Percentiles rank a stretch among this genome's conserved stretches.
Evolutionary conservation across 257 asterid species (phyloP).

Genomic region (Fraxinus excelsior): DNA sequence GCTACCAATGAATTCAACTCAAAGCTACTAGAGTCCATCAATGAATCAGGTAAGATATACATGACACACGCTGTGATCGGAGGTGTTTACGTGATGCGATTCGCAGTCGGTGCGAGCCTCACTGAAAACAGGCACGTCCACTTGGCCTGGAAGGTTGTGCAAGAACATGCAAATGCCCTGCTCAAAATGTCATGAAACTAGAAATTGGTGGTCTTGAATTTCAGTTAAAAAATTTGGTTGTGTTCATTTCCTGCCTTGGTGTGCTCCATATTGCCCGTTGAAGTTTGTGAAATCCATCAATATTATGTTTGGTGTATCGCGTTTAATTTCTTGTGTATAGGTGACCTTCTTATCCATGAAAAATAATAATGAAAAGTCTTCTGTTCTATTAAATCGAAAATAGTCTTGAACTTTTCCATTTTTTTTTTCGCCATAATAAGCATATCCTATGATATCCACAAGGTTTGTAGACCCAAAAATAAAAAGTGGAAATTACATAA

Average conservation of each 20-base stretch:
- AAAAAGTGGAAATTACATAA: too few species aligned
- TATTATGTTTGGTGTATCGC: too few species aligned
- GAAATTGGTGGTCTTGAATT: not conserved
- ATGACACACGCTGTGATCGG: conserved; percentile 77
- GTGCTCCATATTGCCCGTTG: not conserved
- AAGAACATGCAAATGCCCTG: conserved; percentile 57
- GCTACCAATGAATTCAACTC: conserved; percentile 53
- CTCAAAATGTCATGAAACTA: conserved; percentile 26
- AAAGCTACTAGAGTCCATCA: conserved; percentile 54
- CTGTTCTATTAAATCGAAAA: too few species aligned
- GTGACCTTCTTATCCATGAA: too few species aligned
- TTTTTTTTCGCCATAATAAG: too few species aligned
- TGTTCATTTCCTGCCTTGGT: not conserved
- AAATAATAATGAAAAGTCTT: too few species aligned
- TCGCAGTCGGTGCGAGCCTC: conserved; percentile 64
- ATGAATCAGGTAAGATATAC: conserved; percentile 58
- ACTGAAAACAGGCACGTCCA: conserved; percentile 61
- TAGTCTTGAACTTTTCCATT: too few species aligned
- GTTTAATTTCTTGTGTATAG: too few species aligned
- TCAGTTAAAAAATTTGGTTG: not conserved
- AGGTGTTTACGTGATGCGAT: conserved; percentile 58
- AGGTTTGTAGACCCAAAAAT: too few species aligned
- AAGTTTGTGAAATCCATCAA: not conserved
- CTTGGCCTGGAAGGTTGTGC: conserved; percentile 74
- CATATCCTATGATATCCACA: too few species aligned